Conservation (phyloP, 2,329 filamentous ascomycete species). For the Aspergillus oerlinghausenensis region DNA sequence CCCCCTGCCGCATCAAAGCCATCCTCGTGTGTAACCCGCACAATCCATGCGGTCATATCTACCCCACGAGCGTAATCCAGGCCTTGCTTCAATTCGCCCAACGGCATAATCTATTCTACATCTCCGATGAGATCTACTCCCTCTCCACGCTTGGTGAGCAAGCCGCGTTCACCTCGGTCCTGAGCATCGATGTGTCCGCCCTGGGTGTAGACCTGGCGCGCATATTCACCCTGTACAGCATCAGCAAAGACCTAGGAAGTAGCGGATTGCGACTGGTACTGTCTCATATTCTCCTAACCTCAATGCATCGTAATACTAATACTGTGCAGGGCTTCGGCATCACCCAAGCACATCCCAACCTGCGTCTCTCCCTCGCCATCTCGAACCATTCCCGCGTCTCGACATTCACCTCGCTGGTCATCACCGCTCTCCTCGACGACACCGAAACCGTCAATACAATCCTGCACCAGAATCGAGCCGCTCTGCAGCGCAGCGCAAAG, state of each 20-base stretch:
- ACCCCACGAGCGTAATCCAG: background rate
- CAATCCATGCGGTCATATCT: background rate
- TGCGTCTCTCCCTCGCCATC: background rate
- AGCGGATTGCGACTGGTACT: background rate
- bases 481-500: background rate
- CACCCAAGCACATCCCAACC: background rate
- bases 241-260: background rate
- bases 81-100: background rate
- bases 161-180: background rate
- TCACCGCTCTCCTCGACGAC: background rate
- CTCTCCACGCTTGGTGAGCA: background rate
- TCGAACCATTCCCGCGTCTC: background rate
- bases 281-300: background rate
- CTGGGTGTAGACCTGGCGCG: background rate
- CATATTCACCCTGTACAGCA: background rate
- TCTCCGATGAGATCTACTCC: background rate
- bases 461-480: background rate
- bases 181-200: background rate
- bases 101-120: background rate
- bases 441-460: background rate
- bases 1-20: background rate
- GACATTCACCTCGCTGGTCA: background rate
- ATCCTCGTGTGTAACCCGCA: background rate
- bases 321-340: background rate
- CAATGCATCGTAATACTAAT: background rate